Evolutionary conservation across 2,329 filamentous ascomycete species (phyloP).

Genomic region (Hypomyces perniciosus): DNA sequence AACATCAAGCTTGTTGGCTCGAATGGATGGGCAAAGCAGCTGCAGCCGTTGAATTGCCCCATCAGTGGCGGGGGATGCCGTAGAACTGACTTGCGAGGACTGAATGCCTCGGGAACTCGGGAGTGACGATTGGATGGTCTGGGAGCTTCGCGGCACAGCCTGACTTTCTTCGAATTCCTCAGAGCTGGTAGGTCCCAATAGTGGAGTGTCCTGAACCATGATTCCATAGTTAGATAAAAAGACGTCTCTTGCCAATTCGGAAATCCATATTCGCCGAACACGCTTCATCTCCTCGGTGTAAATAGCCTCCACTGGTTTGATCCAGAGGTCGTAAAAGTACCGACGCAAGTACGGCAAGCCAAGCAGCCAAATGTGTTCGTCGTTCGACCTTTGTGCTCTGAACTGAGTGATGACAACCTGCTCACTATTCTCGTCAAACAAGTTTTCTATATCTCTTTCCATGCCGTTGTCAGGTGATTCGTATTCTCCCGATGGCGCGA

Average conservation of each 20-base stretch:
- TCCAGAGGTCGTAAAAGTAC: slow-evolving; percentile 27
- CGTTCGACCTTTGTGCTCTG: slow-evolving; percentile 19
- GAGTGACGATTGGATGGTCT: background rate
- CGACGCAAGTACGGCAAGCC: slow-evolving; percentile 23
- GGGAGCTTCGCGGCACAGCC: slow-evolving; percentile 14
- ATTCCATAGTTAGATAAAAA: slow-evolving; percentile 31
- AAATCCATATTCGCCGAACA: slow-evolving; percentile 23
- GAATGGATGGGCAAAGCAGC: slow-evolving; percentile 28
- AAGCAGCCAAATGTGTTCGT: slow-evolving; percentile 20
- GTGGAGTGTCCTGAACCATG: slow-evolving; percentile 27
- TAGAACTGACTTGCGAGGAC: slow-evolving; percentile 19
- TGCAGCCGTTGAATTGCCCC: slow-evolving; percentile 29
- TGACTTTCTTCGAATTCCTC: slow-evolving; percentile 13
- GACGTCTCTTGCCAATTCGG: slow-evolving; percentile 28
- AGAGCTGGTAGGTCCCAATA: slow-evolving; percentile 21
- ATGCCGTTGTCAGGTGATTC: slow-evolving; percentile 17
- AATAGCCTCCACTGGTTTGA: slow-evolving; percentile 20
- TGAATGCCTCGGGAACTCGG: slow-evolving; percentile 13
- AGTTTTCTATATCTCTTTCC: slow-evolving; percentile 23
- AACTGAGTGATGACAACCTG: slow-evolving; percentile 27
- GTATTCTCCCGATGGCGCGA: slow-evolving; percentile 1
- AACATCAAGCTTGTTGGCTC: slow-evolving; percentile 20
- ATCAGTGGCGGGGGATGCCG: slow-evolving; percentile 20
- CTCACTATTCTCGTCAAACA: slow-evolving; percentile 23
- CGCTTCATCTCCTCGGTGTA: slow-evolving; percentile 21